phyloP scores from a whole-genome alignment of 176 grass and related monocot species.

The Triticum urartu region DNA sequence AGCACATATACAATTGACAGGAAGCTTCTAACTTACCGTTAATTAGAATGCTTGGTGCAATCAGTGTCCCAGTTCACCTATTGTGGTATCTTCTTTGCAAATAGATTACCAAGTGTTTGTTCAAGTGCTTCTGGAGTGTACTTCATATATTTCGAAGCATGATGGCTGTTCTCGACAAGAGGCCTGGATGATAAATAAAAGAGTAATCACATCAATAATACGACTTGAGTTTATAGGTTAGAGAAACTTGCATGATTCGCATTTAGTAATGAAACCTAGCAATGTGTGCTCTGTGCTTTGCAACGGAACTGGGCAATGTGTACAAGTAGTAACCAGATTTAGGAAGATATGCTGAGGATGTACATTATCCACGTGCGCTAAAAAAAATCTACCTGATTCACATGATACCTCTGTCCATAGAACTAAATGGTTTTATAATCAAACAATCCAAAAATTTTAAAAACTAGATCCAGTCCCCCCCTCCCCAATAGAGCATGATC shows the following conservation, averaged over 20 bases:
- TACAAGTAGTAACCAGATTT: neutral
- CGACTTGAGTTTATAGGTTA: neutral
- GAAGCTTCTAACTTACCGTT: neutral
- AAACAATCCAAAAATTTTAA: neutral
- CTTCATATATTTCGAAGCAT: slow-evolving; percentile 45
- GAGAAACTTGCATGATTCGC: neutral
- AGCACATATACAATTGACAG: neutral
- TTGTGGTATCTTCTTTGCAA: slow-evolving; percentile 16
- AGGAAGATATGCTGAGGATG: neutral
- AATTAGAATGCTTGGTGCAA: neutral
- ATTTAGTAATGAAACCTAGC: neutral
- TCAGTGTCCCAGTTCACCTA: neutral
- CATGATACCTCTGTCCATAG: neutral
- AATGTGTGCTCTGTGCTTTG: neutral
- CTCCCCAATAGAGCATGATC: too few species aligned
- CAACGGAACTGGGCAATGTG: neutral
- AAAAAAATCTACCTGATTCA: neutral
- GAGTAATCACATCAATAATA: neutral
- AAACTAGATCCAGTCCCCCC: neutral
- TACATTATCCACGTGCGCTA: neutral
- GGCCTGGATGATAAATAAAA: slow-evolving; percentile 35
- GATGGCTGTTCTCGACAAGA: slow-evolving; percentile 44
- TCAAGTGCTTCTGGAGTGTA: slow-evolving; percentile 54
- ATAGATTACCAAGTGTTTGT: slow-evolving; percentile 32
- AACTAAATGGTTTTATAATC: neutral